Evolutionary conservation across 1,284 basidiomycete genomes (phyloP), one percentile per base, ranked within the genome.

Genomic region (Irpex rosettiformis): DNA sequence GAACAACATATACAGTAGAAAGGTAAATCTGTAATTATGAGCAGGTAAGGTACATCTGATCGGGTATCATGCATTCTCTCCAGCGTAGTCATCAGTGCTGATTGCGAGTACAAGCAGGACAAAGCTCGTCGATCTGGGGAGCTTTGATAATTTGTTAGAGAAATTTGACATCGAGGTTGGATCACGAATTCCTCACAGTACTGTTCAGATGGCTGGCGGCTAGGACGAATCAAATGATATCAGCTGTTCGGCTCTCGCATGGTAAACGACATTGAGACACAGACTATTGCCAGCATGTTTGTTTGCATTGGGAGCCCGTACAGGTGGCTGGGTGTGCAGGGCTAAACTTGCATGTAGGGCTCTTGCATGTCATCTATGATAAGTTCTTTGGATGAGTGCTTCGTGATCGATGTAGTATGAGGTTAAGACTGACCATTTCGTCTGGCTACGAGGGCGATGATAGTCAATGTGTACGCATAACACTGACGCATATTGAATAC

Each of bases 211-310:
- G 60, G 60, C 49, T 61, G 60, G 6, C 60, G 60, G 30, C 60
- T 61, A 42, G 8, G 29, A 48, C 53, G n/a, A n/a, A n/a, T n/a
- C n/a, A n/a, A 37, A 37, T 37, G 33, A 37, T 37, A 16, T 37
- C 33, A 37, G 27, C 21, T 33, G 42, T 42, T 29, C 29, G 18
- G 5, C 2, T 16, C 5, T 48, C 24, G 18, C 30, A 11, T 28
- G 30, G 52, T 27, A 33, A 25, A 33, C 55, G 42, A 22, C 21
- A 3, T n/a, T 21, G 25, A 51, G 11, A 42, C 52, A 71, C 77
- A 56, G 61, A 83, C 82, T 78, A 79, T 67, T 83, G 82, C 61
- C 70, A 71, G 56, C 81, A 83, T 1, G 76, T 79, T 52, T 68
- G 67, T 51, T 62, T 76, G 67, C 81, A 83, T 18, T 54, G 27